Percentiles rank a stretch among this genome's conserved stretches.
Evolutionary conservation across 148 eudicot genomes (phyloP).

Genomic region (Spergularia bocconei): DNA sequence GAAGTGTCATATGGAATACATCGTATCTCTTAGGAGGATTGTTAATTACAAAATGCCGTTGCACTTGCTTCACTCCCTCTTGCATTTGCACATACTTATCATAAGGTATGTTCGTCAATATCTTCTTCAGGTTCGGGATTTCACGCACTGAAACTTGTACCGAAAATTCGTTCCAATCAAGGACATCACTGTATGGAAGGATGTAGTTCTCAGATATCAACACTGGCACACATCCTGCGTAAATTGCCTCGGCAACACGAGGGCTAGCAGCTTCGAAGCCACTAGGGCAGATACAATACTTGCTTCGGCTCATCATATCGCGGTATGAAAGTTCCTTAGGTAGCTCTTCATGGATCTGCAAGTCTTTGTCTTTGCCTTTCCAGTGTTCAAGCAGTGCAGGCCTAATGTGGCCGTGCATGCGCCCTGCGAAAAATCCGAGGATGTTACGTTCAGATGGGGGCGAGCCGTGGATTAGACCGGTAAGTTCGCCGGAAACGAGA

Average conservation of each 20-base stretch:
- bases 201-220: constrained; percentile 65
- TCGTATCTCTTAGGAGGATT: constrained; percentile 74
- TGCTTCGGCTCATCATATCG: constrained; percentile 63
- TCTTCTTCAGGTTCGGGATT: constrained; percentile 55
- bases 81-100: constrained; percentile 47
- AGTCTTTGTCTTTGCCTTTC: constrained; percentile 51
- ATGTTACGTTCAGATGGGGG: constrained; percentile 44
- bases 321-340: constrained; percentile 45
- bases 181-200: constrained; percentile 79
- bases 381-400: constrained; percentile 51
- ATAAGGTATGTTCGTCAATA: constrained; percentile 46
- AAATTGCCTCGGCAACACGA: constrained; percentile 76
- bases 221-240: constrained; percentile 76
- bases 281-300: constrained; percentile 79
- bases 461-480: constrained; percentile 23
- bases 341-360: constrained; percentile 44
- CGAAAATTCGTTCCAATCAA: constrained; percentile 69
- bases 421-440: constrained; percentile 76
- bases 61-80: constrained; percentile 53
- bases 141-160: constrained; percentile 50
- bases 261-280: constrained; percentile 92
- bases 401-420: constrained; percentile 56
- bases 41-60: constrained; percentile 68
- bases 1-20: constrained; percentile 83
- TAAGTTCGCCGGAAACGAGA: constrained; percentile 38